Percentiles rank a stretch among this genome's conserved stretches.
phyloP scores from a whole-genome alignment of 352 stramenopile species.

The Phytophthora gonapodyides region DNA sequence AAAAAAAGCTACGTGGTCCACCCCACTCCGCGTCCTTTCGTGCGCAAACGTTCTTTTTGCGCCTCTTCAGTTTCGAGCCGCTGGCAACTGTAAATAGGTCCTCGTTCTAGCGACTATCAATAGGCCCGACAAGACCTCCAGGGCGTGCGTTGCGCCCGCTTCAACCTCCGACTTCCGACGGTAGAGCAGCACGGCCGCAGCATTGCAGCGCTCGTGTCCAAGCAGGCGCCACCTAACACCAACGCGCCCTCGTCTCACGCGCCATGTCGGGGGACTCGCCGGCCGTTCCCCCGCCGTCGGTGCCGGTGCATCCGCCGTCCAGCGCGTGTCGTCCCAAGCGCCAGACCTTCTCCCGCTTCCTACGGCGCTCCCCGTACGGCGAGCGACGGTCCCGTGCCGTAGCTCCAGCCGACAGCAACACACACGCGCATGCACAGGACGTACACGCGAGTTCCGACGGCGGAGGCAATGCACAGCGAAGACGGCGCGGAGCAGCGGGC shows the following conservation, averaged over 20 bases:
- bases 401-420: constrained; percentile 48
- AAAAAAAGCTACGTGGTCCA: not conserved
- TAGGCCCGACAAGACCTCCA: constrained; percentile 9
- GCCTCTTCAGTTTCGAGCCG: not conserved
- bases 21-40: constrained; percentile 13
- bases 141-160: constrained; percentile 13
- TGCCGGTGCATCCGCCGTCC: constrained; percentile 25
- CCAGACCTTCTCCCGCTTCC: constrained; percentile 62
- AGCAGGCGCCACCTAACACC: not conserved
- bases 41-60: constrained; percentile 21
- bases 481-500: constrained; percentile 44
- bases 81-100: constrained; percentile 1
- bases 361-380: constrained; percentile 62
- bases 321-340: constrained; percentile 58
- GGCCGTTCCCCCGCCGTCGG: constrained; percentile 25
- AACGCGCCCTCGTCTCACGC: constrained; percentile 15
- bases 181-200: not conserved
- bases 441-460: constrained; percentile 2
- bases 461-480: constrained; percentile 12
- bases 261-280: constrained; percentile 34
- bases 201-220: constrained; percentile 5
- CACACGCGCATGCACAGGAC: constrained; percentile 3
- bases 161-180: constrained; percentile 7
- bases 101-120: constrained; percentile 12
- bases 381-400: constrained; percentile 66